phyloP scores from a whole-genome alignment of 441 rosid genomes.

The Croton setiger region DNA sequence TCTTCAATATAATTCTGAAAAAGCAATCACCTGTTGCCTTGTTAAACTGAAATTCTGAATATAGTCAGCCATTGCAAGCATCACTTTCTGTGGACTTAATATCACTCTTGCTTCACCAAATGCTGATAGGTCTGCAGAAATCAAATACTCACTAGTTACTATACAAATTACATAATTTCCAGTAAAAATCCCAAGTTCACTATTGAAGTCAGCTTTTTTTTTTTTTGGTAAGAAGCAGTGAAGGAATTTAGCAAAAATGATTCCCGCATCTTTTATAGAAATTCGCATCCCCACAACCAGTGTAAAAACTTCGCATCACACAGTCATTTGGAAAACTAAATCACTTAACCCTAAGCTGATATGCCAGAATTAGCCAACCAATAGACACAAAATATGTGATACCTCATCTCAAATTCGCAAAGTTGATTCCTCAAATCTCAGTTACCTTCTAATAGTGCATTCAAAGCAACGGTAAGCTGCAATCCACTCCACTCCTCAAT shows the following conservation, averaged over 20 bases:
- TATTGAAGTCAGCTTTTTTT: not conserved
- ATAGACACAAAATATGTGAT: not conserved
- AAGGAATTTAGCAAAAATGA: not conserved
- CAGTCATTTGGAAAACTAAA: not conserved
- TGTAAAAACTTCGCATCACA: not conserved
- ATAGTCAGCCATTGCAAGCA: constrained; percentile 62
- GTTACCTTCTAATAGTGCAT: constrained; percentile 59
- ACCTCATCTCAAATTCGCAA: not conserved
- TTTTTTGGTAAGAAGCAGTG: not conserved
- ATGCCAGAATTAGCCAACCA: not conserved
- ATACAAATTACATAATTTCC: constrained; percentile 6
- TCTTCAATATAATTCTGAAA: constrained; percentile 11
- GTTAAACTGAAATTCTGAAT: constrained; percentile 62
- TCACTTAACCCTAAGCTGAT: not conserved
- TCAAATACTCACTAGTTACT: not conserved
- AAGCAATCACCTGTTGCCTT: constrained; percentile 63
- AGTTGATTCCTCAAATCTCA: not conserved
- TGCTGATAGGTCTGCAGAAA: constrained; percentile 44
- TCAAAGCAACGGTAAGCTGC: constrained; percentile 65
- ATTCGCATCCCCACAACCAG: not conserved
- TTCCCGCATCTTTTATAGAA: not conserved
- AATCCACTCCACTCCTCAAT: constrained; percentile 38
- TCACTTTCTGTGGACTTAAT: constrained; percentile 61
- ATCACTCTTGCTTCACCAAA: constrained; percentile 39
- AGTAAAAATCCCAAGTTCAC: not conserved